These are phyloP conservation scores for Vitis hybrid DNA, from an alignment of 177 flowering plant genomes.

Conservation along the genomic window DNA sequence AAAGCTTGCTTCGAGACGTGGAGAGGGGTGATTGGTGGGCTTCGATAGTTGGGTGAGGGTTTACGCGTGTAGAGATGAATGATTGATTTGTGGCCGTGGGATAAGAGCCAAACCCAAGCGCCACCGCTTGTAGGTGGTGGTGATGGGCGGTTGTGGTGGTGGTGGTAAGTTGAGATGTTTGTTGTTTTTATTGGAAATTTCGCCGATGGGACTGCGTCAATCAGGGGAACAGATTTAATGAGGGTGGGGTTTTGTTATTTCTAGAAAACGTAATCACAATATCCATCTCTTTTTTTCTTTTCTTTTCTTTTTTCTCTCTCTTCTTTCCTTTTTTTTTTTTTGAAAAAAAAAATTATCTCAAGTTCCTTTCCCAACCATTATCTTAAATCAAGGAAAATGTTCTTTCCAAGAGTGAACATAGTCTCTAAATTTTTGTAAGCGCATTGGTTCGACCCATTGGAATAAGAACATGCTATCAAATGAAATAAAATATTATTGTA, in stretches of 20 bases:
- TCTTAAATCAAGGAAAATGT: too few species aligned
- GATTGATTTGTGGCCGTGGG: constrained; percentile 10
- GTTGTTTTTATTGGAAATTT: constrained; percentile 16
- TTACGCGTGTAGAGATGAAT: background rate
- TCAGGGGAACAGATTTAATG: constrained; percentile 17
- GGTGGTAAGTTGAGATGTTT: too few species aligned
- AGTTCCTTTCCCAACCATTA: background rate
- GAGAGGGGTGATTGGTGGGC: constrained; percentile 1
- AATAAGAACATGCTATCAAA: too few species aligned
- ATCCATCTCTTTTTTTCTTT: background rate
- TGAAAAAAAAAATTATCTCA: background rate
- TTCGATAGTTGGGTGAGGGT: background rate
- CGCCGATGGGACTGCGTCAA: constrained; percentile 23
- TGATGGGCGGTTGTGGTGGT: background rate
- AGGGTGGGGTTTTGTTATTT: background rate
- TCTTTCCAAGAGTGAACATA: too few species aligned
- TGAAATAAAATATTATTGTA: too few species aligned
- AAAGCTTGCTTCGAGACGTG: constrained; percentile 10
- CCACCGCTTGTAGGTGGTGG: constrained; percentile 9
- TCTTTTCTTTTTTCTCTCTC: too few species aligned
- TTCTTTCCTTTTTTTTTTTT: too few species aligned
- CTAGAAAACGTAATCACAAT: too few species aligned
- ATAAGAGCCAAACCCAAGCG: background rate
- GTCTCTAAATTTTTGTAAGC: too few species aligned
- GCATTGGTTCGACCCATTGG: too few species aligned